Base-by-base conservation (phyloP, 805 yeast genomes). In the Yamadazyma olivae region DNA sequence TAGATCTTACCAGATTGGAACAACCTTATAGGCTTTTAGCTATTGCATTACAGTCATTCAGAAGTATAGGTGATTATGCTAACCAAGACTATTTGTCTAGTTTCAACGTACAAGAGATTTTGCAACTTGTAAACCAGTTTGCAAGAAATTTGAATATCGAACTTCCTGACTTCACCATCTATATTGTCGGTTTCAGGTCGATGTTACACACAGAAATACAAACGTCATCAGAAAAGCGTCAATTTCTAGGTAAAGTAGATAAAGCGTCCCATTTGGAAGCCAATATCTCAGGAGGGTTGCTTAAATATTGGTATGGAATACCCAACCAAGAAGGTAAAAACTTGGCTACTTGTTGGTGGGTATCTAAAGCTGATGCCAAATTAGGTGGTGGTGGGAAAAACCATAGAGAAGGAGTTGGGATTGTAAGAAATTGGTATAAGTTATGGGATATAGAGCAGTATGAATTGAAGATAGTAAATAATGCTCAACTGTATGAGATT, bases 321-420 rank as follows among this genome's bases (percentile, higher is more conserved):
- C 69, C 70, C 1, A 57, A 64, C 38, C 51, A 49, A 17, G 44
- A 30, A 10, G 69, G 62, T 1, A 49, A 54, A 35, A 64, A 64
- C 39, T 45, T 64, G 28, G 70, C 70, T 2, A 64, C 70, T 3
- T 64, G 70, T 38, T 53, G 64, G 56, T 64, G 70, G 70, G 43
- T 48, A 16, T 39, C 41, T 31, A 47, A 41, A 17, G 39, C 40
- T 8, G 57, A 59, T 26, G 69, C 70, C 2, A 46, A 43, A 32
- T 20, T 21, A 3, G 70, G 70, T 2, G 69, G 69, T 2, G 55
- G 58, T 1, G 67, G 67, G 1, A 23, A 40, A 19, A 51, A 54
- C 5, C 70, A 64, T 39, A 42, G 63, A 21, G 41, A 50, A 21
- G 65, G 62, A 7, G 56, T 62, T 54, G 28, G 43, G 3, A 32